phyloP scores from a whole-genome alignment of 2,329 filamentous ascomycete genomes.

The Nannizziopsis arthrosporioides region DNA sequence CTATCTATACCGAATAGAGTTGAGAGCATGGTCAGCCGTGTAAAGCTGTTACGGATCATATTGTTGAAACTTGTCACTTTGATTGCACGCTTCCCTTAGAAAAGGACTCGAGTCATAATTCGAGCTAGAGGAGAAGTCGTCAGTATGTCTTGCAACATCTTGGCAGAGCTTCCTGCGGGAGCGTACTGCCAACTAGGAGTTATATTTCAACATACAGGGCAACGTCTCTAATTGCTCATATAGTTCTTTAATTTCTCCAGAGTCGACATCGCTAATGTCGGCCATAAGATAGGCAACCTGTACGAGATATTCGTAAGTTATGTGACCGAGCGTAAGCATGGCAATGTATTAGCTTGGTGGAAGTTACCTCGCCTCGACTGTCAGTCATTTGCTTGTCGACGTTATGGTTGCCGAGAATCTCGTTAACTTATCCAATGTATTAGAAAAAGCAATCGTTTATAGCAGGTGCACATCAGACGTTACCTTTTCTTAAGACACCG shows the following conservation, averaged over 20 bases:
- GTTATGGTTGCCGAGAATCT: conserved; percentile 87
- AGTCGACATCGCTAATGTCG: conserved; percentile 79
- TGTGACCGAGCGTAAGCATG: neutral
- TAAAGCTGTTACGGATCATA: no score
- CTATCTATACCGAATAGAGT: no score
- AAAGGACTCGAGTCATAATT: conserved; percentile 37
- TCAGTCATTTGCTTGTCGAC: conserved; percentile 99
- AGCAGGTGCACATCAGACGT: conserved; percentile 10
- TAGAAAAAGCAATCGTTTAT: conserved; percentile 13
- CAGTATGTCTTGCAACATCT: neutral
- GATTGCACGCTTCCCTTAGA: no score
- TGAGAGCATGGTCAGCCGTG: no score
- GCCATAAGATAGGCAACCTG: conserved; percentile 92
- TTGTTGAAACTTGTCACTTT: no score
- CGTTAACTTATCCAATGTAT: conserved; percentile 55
- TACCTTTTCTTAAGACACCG: conserved; percentile 77
- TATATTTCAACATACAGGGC: conserved; percentile 49
- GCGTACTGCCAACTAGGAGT: neutral
- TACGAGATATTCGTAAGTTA: neutral
- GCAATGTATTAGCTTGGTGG: neutral
- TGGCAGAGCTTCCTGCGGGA: no score
- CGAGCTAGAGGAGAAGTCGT: conserved; percentile 26
- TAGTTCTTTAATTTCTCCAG: conserved; percentile 71
- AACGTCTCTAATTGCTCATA: conserved; percentile 71
- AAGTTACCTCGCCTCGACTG: conserved; percentile 69